Evolutionary conservation across 1,284 basidiomycete genomes (phyloP).

Genomic region (Moniliophthora roreri): DNA sequence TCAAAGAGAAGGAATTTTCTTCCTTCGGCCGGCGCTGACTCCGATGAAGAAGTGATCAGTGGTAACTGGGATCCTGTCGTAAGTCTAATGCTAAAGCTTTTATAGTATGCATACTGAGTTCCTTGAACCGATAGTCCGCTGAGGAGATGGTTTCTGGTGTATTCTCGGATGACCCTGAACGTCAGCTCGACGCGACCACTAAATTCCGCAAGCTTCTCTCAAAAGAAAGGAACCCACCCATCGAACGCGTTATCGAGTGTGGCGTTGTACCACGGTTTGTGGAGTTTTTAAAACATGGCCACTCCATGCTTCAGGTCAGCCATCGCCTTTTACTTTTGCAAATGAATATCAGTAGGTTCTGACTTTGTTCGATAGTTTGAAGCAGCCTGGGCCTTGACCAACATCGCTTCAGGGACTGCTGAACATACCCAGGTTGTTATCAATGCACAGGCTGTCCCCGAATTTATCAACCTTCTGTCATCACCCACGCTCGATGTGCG

Average conservation of each 20-base stretch:
- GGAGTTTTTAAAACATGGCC: slow-evolving; percentile 85
- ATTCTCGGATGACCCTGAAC: slow-evolving; percentile 89
- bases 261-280: slow-evolving; percentile 98
- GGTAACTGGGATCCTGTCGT: slow-evolving; percentile 78
- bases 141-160: slow-evolving; percentile 94
- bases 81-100: slow-evolving; percentile 27
- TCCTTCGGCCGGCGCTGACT: slow-evolving; percentile 70
- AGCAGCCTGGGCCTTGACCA: slow-evolving; percentile 99
- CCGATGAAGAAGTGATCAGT: slow-evolving; percentile 81
- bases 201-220: slow-evolving; percentile 98
- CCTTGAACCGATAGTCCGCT: slow-evolving; percentile 57
- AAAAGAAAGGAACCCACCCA: slow-evolving; percentile 99
- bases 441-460: slow-evolving; percentile 91
- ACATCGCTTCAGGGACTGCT: slow-evolving; percentile 98
- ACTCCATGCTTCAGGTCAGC: slow-evolving; percentile 93
- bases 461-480: slow-evolving; percentile 93
- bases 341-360: slow-evolving; percentile 12
- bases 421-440: slow-evolving; percentile 99
- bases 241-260: slow-evolving; percentile 97
- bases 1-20: slow-evolving; percentile 94
- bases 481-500: slow-evolving; percentile 89
- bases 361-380: slow-evolving; percentile 73
- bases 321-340: slow-evolving; percentile 7
- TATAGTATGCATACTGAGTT: slow-evolving; percentile 16
- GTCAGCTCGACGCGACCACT: slow-evolving; percentile 92